Evolutionary conservation across 495 filamentous ascomycete genomes (phyloP).

Genomic region (Trichoderma erinaceum): DNA sequence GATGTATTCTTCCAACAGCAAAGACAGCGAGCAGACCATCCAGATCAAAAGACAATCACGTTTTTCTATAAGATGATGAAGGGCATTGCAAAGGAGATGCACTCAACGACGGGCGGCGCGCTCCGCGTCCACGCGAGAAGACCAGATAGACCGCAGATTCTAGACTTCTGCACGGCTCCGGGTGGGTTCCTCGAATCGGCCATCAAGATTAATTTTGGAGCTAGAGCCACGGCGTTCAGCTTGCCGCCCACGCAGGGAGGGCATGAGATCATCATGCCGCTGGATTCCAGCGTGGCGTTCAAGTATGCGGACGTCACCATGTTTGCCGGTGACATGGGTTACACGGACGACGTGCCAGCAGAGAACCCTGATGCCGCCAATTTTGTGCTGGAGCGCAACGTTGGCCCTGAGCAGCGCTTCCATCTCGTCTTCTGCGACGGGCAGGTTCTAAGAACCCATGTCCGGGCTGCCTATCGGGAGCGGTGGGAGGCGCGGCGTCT

Average conservation of each 20-base stretch:
- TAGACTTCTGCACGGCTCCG: slow-evolving; percentile 56
- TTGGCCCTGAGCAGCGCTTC: slow-evolving; percentile 31
- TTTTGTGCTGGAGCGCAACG: slow-evolving; percentile 32
- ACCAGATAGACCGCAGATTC: slow-evolving; percentile 25
- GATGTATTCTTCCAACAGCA: slow-evolving; percentile 15
- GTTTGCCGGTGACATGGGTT: slow-evolving; percentile 47
- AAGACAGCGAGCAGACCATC: slow-evolving; percentile 3
- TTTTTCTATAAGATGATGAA: slow-evolving; percentile 15
- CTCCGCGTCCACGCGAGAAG: background rate
- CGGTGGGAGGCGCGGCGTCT: slow-evolving; percentile 38
- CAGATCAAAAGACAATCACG: background rate
- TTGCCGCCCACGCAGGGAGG: slow-evolving; percentile 37
- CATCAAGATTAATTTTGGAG: slow-evolving; percentile 32
- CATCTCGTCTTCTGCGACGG: slow-evolving; percentile 55
- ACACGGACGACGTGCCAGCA: slow-evolving; percentile 31
- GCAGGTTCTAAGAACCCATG: slow-evolving; percentile 46
- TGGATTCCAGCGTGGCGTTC: slow-evolving; percentile 18
- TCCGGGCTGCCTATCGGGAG: slow-evolving; percentile 36
- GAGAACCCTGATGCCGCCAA: slow-evolving; percentile 37
- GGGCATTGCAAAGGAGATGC: slow-evolving; percentile 8
- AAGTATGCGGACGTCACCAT: slow-evolving; percentile 49
- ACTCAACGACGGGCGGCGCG: slow-evolving; percentile 8
- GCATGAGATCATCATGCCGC: slow-evolving; percentile 35
- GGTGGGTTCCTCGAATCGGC: slow-evolving; percentile 42
- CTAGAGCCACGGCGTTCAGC: slow-evolving; percentile 37